Percentiles rank a stretch among this genome's conserved stretches.
phyloP scores from a whole-genome alignment of 2,329 filamentous ascomycete species.

The Phialophora verrucosa region DNA sequence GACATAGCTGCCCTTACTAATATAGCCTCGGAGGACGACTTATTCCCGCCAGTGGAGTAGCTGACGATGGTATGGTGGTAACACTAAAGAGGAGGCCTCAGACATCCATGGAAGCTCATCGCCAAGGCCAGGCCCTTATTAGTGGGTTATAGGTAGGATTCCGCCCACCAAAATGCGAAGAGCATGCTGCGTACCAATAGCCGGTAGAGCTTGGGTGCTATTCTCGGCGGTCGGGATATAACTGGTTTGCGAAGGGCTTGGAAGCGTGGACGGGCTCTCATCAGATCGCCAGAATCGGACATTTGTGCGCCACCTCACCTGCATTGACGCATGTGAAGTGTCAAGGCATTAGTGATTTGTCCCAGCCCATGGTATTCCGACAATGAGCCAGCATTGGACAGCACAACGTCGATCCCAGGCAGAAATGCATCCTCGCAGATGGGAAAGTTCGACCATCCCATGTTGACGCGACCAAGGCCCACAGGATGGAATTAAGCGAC shows the following conservation, averaged over 20 bases:
- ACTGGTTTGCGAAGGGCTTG: neutral
- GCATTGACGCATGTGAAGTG: neutral
- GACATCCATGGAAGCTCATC: neutral
- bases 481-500: neutral
- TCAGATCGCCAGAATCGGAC: neutral
- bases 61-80: neutral
- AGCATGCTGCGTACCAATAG: neutral
- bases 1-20: neutral
- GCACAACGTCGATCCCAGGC: neutral
- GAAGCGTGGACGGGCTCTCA: neutral
- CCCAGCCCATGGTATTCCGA: neutral
- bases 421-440: neutral
- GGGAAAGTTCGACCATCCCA: neutral
- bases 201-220: neutral
- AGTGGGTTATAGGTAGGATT: neutral
- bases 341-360: neutral
- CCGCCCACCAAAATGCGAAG: neutral
- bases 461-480: neutral
- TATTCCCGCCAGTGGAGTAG: neutral
- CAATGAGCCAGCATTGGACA: too few relatives aligned
- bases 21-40: neutral
- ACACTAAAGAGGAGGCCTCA: neutral
- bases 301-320: neutral
- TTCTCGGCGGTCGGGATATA: too few relatives aligned
- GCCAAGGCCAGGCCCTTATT: neutral